A percentile compares a stretch with the other conserved stretches of the same genome.
Conservation (phyloP, 176 grass and related monocot species). For the Chloris gayana region DNA sequence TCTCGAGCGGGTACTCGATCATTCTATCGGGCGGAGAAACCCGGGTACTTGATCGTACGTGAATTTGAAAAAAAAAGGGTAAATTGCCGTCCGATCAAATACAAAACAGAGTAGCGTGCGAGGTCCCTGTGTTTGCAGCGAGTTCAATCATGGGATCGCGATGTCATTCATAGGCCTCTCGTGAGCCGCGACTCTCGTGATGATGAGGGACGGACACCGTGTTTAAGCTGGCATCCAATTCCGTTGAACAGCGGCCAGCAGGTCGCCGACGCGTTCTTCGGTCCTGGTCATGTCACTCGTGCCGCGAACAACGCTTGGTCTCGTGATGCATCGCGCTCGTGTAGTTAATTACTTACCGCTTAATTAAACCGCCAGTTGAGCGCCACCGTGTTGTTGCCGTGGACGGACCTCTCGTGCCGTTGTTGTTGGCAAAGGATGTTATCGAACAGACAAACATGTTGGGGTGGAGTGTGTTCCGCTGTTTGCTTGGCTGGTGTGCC, state of each 20-base stretch:
- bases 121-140: background rate
- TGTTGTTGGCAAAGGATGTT: too few species aligned
- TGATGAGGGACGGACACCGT: background rate
- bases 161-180: background rate
- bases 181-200: conserved; percentile 25
- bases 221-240: conserved; percentile 20
- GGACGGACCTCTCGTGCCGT: too few species aligned
- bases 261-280: background rate
- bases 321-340: background rate
- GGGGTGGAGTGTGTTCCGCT: too few species aligned
- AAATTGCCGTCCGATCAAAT: background rate
- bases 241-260: background rate
- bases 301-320: background rate
- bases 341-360: too few species aligned
- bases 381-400: too few species aligned
- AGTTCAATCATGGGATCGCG: conserved; percentile 16
- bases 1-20: background rate
- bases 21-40: too few species aligned
- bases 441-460: too few species aligned
- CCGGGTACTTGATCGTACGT: background rate
- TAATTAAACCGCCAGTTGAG: too few species aligned
- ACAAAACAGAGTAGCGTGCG: background rate
- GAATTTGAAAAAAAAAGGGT: background rate
- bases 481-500: too few species aligned
- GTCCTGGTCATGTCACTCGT: background rate